Base-by-base conservation (phyloP, 2,329 filamentous ascomycete genomes). In the Nigrospora osmanthi region DNA sequence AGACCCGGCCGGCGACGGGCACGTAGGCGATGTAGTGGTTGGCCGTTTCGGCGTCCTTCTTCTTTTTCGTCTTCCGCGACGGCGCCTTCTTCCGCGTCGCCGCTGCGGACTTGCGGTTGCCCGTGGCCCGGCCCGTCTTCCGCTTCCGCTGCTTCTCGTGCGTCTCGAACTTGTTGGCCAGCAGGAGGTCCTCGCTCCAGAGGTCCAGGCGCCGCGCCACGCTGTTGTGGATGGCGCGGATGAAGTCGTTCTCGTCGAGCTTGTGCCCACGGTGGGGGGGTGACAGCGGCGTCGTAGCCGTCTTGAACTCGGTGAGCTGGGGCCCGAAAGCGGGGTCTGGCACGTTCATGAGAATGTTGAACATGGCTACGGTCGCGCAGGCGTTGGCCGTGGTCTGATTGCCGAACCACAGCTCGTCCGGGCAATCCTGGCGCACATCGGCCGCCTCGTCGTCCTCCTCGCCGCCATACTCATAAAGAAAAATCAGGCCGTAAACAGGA, bases 11-110 rank as follows among this genome's bases (percentile, higher is more conserved):
- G n/a, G 76, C 72, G 13, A 81, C 76, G 2, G 88, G 87, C 30
- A 96, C 81, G 58, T 91, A 95, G 7, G 89, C 90, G 51, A 95
- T 85, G 62, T 93, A 97, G 59, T 97, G 91, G 58, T 85, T 93
- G 0, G 79, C 82, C 12, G 77, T 74, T n/a, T 87, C 78, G 0
- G 73, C 68, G 5, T 65, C 61, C 12, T 65, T 67, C 40, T 70
- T 70, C 32, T 64, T 65, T 32, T 68, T 65, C 40, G 28, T 42
- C 17, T 33, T 15, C 19, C n/a, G 14, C n/a, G 12, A 4, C 23
- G n/a, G n/a, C n/a, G 31, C 1, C 23, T 63, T 72, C 34, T 63
- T 68, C 9, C 42, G n/a, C n/a, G n/a, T 47, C 6, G 50, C 9
- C 3, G 65, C 53, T 11, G 60, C 52, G 13, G 50, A 62, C 47